phyloP scores from a whole-genome alignment of 129 eudicot species.

The Helichrysum umbraculigerum region DNA sequence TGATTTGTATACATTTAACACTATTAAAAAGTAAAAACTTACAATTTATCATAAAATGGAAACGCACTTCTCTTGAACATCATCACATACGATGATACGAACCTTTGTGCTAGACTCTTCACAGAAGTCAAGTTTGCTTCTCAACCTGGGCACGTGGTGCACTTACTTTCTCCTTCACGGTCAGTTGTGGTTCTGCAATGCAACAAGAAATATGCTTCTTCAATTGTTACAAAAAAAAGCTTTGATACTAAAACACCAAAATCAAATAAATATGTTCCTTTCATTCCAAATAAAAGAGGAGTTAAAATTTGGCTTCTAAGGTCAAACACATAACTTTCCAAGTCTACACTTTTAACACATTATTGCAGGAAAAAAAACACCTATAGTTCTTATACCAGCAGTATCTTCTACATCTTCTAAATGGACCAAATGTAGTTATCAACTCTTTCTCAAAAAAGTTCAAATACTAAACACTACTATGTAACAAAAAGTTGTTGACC shows the following conservation, averaged over 20 bases:
- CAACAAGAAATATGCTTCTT: not conserved
- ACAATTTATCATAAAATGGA: conserved; percentile 5
- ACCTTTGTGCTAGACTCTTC: conserved; percentile 15
- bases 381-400: not conserved
- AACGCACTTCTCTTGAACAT: conserved; percentile 1
- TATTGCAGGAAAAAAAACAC: not conserved
- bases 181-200: conserved; percentile 55
- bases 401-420: not conserved
- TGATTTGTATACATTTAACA: not conserved
- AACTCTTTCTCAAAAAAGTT: not conserved
- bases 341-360: not conserved
- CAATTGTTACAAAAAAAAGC: conserved; percentile 11
- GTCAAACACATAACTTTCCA: conserved; percentile 11
- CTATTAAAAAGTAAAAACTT: not conserved
- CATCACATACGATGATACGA: not conserved
- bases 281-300: no score
- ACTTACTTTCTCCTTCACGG: conserved; percentile 47
- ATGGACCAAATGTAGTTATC: not conserved
- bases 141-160: conserved; percentile 26
- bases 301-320: no score
- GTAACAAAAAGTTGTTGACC: no score
- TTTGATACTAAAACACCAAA: not conserved
- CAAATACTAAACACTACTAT: no score
- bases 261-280: conserved; percentile 20
- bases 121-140: conserved; percentile 20